These are phyloP conservation scores for Lactifluus subvellereus DNA, from an alignment of 768 basidiomycete species.

Conservation along the genomic window DNA sequence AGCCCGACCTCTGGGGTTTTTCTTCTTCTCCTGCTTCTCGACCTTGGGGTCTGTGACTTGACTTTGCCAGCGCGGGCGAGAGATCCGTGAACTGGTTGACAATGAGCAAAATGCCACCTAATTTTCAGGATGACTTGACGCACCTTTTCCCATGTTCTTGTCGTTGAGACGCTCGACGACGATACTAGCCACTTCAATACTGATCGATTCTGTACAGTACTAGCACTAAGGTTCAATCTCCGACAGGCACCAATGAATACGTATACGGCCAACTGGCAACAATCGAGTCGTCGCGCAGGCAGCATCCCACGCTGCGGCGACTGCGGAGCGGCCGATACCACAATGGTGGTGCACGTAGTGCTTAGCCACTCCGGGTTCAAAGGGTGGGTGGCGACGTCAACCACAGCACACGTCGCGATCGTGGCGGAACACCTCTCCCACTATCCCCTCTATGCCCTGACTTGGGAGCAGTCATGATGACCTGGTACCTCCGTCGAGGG, in stretches of 20 bases:
- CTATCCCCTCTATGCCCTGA: too few relatives aligned
- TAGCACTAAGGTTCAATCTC: slow-evolving; percentile 8
- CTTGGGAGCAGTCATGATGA: too few relatives aligned
- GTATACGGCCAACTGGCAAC: too few relatives aligned
- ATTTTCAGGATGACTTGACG: background rate
- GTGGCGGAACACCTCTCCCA: too few relatives aligned
- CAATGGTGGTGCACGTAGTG: too few relatives aligned
- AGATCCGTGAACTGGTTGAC: slow-evolving; percentile 83
- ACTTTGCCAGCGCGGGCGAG: slow-evolving; percentile 99
- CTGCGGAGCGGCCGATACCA: too few relatives aligned
- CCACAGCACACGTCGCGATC: too few relatives aligned
- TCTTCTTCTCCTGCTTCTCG: slow-evolving; percentile 99
- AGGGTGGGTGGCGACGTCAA: too few relatives aligned
- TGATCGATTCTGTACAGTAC: slow-evolving; percentile 15
- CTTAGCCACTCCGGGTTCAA: too few relatives aligned
- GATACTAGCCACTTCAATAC: background rate
- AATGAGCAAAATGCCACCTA: background rate
- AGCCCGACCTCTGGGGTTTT: slow-evolving; percentile 93
- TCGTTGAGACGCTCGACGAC: slow-evolving; percentile 16
- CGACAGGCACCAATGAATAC: background rate
- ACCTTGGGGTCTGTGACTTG: slow-evolving; percentile 97
- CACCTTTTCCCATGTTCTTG: slow-evolving; percentile 28
- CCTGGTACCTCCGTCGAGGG: too few relatives aligned
- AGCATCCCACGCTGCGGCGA: too few relatives aligned
- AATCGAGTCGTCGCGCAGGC: too few relatives aligned